phyloP scores from a whole-genome alignment of 1,284 basidiomycete species.

The Trametes pubescens region DNA sequence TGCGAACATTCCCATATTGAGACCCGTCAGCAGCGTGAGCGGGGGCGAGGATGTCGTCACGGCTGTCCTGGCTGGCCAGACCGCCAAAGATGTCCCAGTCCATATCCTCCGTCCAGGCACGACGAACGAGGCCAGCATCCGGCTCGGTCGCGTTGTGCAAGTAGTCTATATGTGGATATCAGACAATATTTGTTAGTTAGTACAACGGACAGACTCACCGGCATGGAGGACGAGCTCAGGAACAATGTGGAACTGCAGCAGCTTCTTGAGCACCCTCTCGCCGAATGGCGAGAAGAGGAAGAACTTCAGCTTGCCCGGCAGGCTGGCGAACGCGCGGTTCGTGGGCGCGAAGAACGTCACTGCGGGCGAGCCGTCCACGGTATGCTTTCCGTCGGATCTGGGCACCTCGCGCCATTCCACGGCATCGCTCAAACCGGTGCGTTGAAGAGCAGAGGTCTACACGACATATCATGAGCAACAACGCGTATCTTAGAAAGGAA shows the following conservation, averaged over 20 bases:
- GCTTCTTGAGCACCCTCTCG: constrained; percentile 60
- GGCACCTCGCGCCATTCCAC: constrained; percentile 55
- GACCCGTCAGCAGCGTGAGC: neutral
- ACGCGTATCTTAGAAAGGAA: neutral
- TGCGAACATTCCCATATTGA: neutral
- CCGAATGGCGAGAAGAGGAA: constrained; percentile 80
- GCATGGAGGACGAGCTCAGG: constrained; percentile 64
- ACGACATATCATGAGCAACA: constrained; percentile 3
- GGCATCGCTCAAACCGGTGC: constrained; percentile 55
- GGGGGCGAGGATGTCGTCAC: neutral
- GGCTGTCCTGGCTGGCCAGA: neutral
- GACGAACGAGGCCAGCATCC: neutral
- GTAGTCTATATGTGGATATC: constrained; percentile 31
- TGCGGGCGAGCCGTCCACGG: constrained; percentile 55
- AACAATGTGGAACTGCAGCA: constrained; percentile 73
- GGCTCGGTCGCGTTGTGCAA: constrained; percentile 37
- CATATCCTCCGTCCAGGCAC: neutral
- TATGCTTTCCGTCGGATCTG: constrained; percentile 44
- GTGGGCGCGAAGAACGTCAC: constrained; percentile 73
- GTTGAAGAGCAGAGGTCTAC: constrained; percentile 68
- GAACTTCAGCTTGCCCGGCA: constrained; percentile 63
- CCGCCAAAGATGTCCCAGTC: neutral
- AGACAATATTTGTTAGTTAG: neutral
- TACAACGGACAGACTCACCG: constrained; percentile 47
- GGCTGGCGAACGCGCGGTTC: constrained; percentile 65